Base-by-base conservation (phyloP, 176 grass and related monocot genomes). In the maize (Zea mays) region DNA sequence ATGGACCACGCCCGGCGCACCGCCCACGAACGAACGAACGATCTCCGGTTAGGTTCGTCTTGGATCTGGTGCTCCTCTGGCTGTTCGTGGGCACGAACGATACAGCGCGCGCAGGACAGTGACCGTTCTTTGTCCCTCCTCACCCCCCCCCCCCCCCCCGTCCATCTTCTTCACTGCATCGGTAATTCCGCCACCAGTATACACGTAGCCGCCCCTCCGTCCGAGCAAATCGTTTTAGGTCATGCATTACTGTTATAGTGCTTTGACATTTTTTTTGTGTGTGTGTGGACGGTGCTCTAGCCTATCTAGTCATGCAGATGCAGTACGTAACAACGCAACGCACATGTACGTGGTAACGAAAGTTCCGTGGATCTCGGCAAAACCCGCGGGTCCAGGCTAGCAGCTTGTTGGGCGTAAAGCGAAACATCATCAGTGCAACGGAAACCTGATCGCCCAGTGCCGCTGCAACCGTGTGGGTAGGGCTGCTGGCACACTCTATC, bases 1-100 rank as follows among this genome's bases (percentile, higher is more conserved):
- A 12, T 72, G 82, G 82, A 72, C 82, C 82, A 84, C 55, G 65
- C 7, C 34, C 55, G 73, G 43, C 43, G 54, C 70, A 46, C 14
- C 48, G 20, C 20, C 48, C 67, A 50, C 15, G 44, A 8, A 58
- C 48, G 1, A 59, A 40, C 15, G 44, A 8, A 48, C 48, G 1
- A 59, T 67, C 60, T 68, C 55, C 37, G 27, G 69, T 52, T 68
- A 27, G 51, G 77, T 52, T 51, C 36, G 74, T 78, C 69, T 58
- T 34, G 83, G 19, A 40, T 67, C n/a, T 61, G 5, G 17, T 10
- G 27, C 27, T 21, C 10, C 2, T 11, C 1, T 44, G 65, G 17
- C 39, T 76, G 48, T 40, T 43, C 7, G 14, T 63, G 42, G 36
- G 21, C 52, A 15, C 33, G 10, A 17, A 38, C 48, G 17, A n/a